Conservation (phyloP, 805 yeast species). For the Candida ovalis region DNA sequence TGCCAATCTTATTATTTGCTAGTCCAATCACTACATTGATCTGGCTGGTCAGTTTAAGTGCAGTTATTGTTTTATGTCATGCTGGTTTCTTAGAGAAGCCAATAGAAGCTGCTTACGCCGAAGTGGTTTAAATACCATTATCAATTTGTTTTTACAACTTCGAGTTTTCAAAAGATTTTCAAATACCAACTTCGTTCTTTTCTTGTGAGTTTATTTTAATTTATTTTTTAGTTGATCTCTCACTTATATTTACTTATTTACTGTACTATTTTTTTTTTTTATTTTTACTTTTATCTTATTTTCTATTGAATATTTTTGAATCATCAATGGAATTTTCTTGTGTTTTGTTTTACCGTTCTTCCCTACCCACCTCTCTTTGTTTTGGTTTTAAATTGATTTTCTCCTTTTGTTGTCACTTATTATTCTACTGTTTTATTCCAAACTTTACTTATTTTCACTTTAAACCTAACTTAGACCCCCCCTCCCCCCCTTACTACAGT, state of each 20-base stretch:
- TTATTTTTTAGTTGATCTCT: background rate
- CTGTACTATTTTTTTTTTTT: background rate
- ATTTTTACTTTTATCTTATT: background rate
- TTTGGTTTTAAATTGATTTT: background rate
- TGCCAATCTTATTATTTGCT: conserved; percentile 60
- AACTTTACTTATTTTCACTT: too few relatives aligned
- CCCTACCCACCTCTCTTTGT: background rate
- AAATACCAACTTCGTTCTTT: background rate
- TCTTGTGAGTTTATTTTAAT: background rate
- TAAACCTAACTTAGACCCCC: too few relatives aligned
- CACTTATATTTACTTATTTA: background rate
- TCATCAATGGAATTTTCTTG: background rate
- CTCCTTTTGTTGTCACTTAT: background rate
- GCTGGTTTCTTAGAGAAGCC: conserved; percentile 94
- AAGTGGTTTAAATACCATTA: conserved; percentile 35
- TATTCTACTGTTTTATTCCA: too few relatives aligned
- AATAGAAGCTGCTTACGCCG: conserved; percentile 89
- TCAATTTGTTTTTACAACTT: background rate
- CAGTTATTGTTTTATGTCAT: conserved; percentile 74
- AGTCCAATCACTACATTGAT: conserved; percentile 84
- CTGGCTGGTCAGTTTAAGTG: conserved; percentile 89
- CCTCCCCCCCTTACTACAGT: too few relatives aligned
- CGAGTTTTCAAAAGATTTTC: too few relatives aligned
- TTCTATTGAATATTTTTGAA: background rate
- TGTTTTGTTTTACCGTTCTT: background rate